Evolutionary conservation across 2,329 filamentous ascomycete species (phyloP), one percentile per base, ranked within the genome.

Genomic region (Pyrenochaeta sp.): DNA sequence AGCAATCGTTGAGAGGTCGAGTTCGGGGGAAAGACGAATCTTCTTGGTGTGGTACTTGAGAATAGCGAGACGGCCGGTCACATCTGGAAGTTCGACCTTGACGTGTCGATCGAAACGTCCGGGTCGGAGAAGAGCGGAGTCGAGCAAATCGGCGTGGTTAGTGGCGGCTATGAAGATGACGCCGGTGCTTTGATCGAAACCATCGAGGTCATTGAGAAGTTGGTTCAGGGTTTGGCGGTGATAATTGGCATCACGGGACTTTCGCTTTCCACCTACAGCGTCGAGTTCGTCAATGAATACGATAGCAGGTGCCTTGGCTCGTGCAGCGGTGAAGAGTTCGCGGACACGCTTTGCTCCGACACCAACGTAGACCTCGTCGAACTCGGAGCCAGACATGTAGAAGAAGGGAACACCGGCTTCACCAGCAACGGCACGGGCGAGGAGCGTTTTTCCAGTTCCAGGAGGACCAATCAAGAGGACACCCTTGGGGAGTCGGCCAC

Each of bases 361-460:
- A 67, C 94, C 94, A 23, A 99, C 95, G 65, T 96, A 99, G 38
- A 99, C 88, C 73, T 99, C 94, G 65, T 99, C 94, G 67, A 99
- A 99, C 71, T 99, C 94, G 45, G 90, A 96, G 36, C 94, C 94
- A 65, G 94, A 99, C 93, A 99, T 97, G 81, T 96, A 99, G 81
- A 97, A 99, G 81, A 99, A 99, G 1, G 94, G 94, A 13, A 99
- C 94, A 42, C 93, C 94, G 40, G 94, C 92, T 76, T 99, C 94
- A 38, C 94, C 94, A 34, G 94, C 94, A 48, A 99, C 94, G 41
- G 94, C 95, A 63, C 94, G 87, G 52, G 94, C 94, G 49, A 99
- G 83, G 27, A 99, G 83, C 9, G 94, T 99, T 77, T 99, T 99
- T 75, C 94, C 94, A 49, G 94, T 99, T 76, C 94, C 94, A 38